Evolutionary conservation across 805 yeast species (phyloP), one percentile per base, ranked within the genome.

Genomic region (Saccharomycopsis synnaedendra): DNA sequence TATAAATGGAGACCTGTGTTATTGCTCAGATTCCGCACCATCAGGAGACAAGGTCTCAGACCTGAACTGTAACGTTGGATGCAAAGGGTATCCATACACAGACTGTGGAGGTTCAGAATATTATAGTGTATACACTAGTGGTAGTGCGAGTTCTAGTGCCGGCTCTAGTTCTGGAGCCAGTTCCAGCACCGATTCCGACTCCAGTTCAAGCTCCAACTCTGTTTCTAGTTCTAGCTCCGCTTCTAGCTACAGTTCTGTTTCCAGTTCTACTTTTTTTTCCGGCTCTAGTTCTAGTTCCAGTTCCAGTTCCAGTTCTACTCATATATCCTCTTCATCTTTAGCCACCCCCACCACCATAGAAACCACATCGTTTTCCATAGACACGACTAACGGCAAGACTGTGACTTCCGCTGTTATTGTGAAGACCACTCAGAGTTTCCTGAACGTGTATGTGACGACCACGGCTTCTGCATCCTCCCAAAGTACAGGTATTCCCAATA

Each of bases 71-170:
- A 52, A 59, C 44, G 50, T 56, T 1, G 37, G 56, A 4, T 86
- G 95, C 63, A 60, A 58, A 27, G 94, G 87, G n/a, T 86, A 72
- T 62, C 74, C 76, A 6, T 41, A 55, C 3, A 82, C 81, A 47
- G 64, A 52, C 6, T 85, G 95, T 63, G 88, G 88, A 54, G 84
- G 83, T 33, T 65, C 71, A 28, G 56, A 60, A 32, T 71, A 70
- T 47, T 71, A 71, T 55, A 61, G 67, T 35, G 74, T 78, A 11
- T 76, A 66, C 52, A 63, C 70, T 9, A 65, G 65, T 50, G 64
- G 52, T 28, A 68, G 59, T 38, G 58, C 48, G 32, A 51, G 43
- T 9, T 43, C 41, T 9, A 42, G 39, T 11, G 41, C 46, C 47
- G n/a, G 29, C 47, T 5, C 19, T 28, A 27, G 32, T n/a, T 42